Evolutionary conservation across 1,284 basidiomycete genomes (phyloP), one percentile per base, ranked within the genome.

Genomic region (Malassezia pachydermatis): DNA sequence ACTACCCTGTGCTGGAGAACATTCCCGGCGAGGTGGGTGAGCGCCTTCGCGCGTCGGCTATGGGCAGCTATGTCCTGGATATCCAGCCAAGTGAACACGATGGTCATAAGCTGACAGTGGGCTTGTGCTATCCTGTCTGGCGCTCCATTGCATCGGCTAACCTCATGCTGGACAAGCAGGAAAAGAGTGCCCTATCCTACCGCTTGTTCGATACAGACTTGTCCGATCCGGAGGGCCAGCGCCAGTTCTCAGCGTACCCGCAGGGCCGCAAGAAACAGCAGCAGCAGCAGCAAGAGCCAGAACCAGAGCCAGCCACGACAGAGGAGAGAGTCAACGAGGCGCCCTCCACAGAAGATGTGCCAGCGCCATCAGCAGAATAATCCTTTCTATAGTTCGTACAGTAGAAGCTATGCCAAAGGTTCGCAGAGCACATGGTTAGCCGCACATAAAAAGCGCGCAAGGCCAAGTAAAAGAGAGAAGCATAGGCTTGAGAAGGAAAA

Each of bases 101-200:
- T 2, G 57, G 57, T 10, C 50, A 45, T 25, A 60, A 52, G 39
- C 50, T 71, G 9, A 55, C 58, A 1, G 55, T 60, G 30, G 48
- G 41, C 29, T 40, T 71, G 24, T 57, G 52, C 41, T 56, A 65
- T 48, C 65, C 67, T 16, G 53, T 71, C 25, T 71, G 68, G 68
- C 48, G 67, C 24, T 67, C 68, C 19, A 47, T 60, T 19, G 62
- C 63, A 25, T 66, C 63, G 22, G 58, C 60, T 38, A 67, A 71
- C 35, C 42, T 71, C 23, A 71, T 71, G 68, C 60, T 71, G 10
- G 67, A 71, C 55, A 71, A 69, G 60, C 62, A 67, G 54, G 68
- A 70, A 42, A 67, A 67, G 59, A 68, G 65, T 27, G 65, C 67
- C 4, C 45, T 69, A 5, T 67, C 65, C 22, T 61, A 49, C 51